Evolutionary conservation across 2,329 filamentous ascomycete genomes (phyloP).

Genomic region (Chaetomiaceae sp.): DNA sequence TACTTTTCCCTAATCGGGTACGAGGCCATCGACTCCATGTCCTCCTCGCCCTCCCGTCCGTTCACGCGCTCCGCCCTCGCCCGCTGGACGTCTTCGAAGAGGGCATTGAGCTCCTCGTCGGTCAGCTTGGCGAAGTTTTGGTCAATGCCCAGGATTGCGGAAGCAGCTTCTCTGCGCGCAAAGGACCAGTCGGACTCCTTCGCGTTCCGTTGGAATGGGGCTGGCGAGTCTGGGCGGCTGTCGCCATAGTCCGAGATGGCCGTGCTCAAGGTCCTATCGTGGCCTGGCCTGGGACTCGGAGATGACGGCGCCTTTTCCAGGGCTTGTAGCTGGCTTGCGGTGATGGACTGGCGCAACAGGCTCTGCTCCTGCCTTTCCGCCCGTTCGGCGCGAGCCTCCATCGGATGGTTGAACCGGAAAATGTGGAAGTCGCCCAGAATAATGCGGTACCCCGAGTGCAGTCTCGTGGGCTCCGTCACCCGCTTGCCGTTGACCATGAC

Average conservation of each 20-base stretch:
- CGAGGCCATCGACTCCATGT: conserved; percentile 82
- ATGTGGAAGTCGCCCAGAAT: conserved; percentile 98
- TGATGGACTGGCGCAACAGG: conserved; percentile 76
- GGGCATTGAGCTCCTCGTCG: conserved; percentile 87
- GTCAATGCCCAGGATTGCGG: conserved; percentile 81
- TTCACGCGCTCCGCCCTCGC: conserved; percentile 73
- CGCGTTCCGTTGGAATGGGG: conserved; percentile 58
- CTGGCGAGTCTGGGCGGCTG: conserved; percentile 75
- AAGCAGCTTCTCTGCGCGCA: conserved; percentile 87
- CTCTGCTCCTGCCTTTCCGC: conserved; percentile 76
- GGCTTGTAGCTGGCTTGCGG: conserved; percentile 55
- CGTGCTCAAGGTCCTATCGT: conserved; percentile 78
- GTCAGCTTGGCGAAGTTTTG: conserved; percentile 86
- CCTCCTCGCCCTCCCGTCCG: conserved; percentile 76
- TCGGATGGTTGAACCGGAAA: conserved; percentile 95
- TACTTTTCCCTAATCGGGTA: conserved; percentile 92
- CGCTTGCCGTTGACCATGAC: conserved; percentile 97
- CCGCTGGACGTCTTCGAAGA: conserved; percentile 91
- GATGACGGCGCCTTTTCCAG: conserved; percentile 56
- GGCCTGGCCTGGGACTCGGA: conserved; percentile 53
- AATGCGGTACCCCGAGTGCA: conserved; percentile 89
- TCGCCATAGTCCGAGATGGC: conserved; percentile 74
- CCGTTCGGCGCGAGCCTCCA: conserved; percentile 89
- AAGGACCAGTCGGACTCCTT: conserved; percentile 93
- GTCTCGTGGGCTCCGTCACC: conserved; percentile 76